phyloP scores from a whole-genome alignment of 257 asterid genomes.

The Phtheirospermum japonicum region DNA sequence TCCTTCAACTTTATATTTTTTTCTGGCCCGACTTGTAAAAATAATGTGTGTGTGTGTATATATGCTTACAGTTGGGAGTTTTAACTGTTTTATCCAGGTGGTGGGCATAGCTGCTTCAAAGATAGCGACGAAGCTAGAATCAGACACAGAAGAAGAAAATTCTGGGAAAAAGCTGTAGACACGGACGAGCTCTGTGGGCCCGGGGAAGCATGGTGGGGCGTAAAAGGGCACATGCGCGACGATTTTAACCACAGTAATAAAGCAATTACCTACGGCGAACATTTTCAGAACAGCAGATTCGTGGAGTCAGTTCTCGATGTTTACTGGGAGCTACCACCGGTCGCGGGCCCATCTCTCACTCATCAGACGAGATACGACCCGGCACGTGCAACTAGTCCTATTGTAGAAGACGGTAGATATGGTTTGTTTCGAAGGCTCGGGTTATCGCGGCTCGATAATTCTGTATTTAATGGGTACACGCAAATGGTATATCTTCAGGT shows the following conservation, averaged over 20 bases:
- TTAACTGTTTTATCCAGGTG: slow-evolving; percentile 47
- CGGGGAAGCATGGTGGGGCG: slow-evolving; percentile 99
- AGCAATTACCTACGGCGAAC: slow-evolving; percentile 57
- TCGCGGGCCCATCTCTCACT: slow-evolving; percentile 94
- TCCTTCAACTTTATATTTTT: neutral
- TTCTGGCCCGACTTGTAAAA: neutral
- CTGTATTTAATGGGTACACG: slow-evolving; percentile 95
- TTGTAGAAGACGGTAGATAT: slow-evolving; percentile 84
- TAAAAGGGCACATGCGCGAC: slow-evolving; percentile 84
- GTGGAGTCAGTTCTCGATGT: slow-evolving; percentile 82
- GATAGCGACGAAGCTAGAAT: slow-evolving; percentile 93
- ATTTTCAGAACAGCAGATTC: slow-evolving; percentile 80
- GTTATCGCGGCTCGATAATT: slow-evolving; percentile 53
- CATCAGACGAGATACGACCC: slow-evolving; percentile 97
- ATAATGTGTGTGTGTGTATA: neutral
- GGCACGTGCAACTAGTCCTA: slow-evolving; percentile 72
- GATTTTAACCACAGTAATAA: slow-evolving; percentile 88
- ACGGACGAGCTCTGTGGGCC: slow-evolving; percentile 85
- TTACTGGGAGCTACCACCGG: slow-evolving; percentile 98
- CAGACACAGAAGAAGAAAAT: slow-evolving; percentile 65
- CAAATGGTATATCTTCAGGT: slow-evolving; percentile 95
- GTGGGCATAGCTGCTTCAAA: slow-evolving; percentile 94
- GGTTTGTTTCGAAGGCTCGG: slow-evolving; percentile 73
- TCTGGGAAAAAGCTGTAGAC: slow-evolving; percentile 94
- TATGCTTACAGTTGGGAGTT: neutral